Evolutionary conservation across 2,329 filamentous ascomycete genomes (phyloP), one percentile per base, ranked within the genome.

Genomic region (Polytolypa hystricis): DNA sequence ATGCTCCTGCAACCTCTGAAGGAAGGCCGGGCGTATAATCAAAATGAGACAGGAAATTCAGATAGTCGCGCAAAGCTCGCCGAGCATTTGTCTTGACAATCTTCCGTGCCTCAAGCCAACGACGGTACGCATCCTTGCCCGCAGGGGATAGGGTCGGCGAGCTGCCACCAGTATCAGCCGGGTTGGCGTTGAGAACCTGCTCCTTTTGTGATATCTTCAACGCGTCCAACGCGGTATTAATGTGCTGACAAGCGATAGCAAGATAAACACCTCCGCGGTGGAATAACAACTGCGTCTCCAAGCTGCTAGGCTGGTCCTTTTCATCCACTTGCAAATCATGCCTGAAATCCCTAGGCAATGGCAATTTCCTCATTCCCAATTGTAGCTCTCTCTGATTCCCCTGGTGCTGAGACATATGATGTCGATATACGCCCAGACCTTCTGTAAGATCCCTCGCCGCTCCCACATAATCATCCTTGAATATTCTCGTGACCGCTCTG

Each of bases 1-100:
- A 74, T 28, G 71, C 69, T 37, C 61, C 55, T 3, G 56, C 58
- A 25, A 61, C 71, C 30, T 76, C 70, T 30, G 72, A 58, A 5
- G 79, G 72, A 28, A 83, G 57, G 33, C 81, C 73, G 0, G 83
- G 81, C 0, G 84, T 82, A 58, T 91, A 91, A 49, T 91, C 81
- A 44, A 91, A 78, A 41, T 77, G 67, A 1, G 76, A 74, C 26
- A 93, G 63, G 52, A 84, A 91, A 15, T 72, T 66, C 48, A 78
- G 65, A 53, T 82, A 86, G 58, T 91, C 84, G 41, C 79, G 72
- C 15, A 91, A 60, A 1, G 84, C 83, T 38, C 78, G 73, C 57
- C 84, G 87, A 3, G 84, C 84, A 57, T 81, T 78, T 1, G 70
- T 69, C 48, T 83, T 82, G 46, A 89, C 79, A 17, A 71, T 61